Conservation (phyloP, 2,329 filamentous ascomycete species). For the Falciphora oryzae region DNA sequence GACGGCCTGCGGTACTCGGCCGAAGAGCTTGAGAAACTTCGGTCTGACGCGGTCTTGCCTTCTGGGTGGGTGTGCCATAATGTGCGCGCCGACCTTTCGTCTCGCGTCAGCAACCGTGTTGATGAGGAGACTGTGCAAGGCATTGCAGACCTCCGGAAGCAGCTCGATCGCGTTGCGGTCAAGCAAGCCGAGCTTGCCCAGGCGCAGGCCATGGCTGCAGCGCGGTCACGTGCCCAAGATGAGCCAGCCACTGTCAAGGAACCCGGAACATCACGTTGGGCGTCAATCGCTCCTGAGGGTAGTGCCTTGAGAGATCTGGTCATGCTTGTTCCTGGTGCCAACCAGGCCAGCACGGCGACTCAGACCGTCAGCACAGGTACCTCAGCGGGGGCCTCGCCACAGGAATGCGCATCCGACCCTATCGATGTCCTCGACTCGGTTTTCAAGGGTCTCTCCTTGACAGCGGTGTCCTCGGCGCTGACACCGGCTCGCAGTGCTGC, state of each 20-base stretch:
- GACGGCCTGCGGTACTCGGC: background rate
- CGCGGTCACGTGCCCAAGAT: background rate
- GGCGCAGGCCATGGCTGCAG: background rate
- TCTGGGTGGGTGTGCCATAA: background rate
- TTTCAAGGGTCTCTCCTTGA: background rate
- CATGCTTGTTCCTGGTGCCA: background rate
- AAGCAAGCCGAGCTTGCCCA: constrained; percentile 4
- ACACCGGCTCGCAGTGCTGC: background rate
- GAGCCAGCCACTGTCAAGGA: background rate
- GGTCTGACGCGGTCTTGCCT: background rate
- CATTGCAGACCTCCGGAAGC: background rate
- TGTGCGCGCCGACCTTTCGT: background rate
- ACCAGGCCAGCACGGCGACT: background rate
- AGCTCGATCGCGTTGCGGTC: background rate
- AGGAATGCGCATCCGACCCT: background rate
- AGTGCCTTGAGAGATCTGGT: background rate
- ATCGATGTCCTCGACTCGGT: background rate
- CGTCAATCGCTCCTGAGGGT: background rate
- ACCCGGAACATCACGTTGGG: background rate
- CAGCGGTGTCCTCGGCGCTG: background rate
- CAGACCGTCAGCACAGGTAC: background rate
- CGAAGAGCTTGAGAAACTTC: constrained; percentile 3
- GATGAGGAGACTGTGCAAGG: background rate
- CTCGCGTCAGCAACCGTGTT: no score
- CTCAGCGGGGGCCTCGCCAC: background rate